phyloP scores from a whole-genome alignment of 2,329 filamentous ascomycete genomes.

The Camptophora hylomeconis region DNA sequence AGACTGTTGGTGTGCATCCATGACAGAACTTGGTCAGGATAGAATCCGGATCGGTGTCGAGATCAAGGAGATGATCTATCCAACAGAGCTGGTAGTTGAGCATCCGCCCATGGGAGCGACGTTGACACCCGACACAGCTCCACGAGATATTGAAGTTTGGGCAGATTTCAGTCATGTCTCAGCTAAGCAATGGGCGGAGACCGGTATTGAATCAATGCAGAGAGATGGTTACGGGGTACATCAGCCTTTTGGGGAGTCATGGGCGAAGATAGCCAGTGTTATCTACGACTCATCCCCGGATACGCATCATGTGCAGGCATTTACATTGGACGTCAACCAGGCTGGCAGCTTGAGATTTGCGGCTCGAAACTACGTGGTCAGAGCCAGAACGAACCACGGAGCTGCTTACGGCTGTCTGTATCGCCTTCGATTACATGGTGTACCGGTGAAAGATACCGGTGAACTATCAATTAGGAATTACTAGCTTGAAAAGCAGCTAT shows the following conservation, averaged over 20 bases:
- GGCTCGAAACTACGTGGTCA: constrained; percentile 28
- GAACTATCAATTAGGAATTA: no score
- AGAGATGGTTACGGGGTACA: constrained; percentile 6
- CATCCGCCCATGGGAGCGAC: constrained; percentile 53
- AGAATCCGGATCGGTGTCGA: constrained; percentile 29
- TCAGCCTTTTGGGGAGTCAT: no score
- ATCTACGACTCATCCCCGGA: constrained; percentile 13
- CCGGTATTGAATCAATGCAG: constrained; percentile 12
- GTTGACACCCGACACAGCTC: constrained; percentile 47
- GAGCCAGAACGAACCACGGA: constrained; percentile 32
- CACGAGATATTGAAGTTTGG: constrained; percentile 58
- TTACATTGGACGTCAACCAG: constrained; percentile 23
- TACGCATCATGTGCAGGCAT: constrained; percentile 25
- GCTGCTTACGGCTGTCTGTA: constrained; percentile 32
- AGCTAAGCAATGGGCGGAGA: constrained; percentile 9
- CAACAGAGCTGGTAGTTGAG: constrained; percentile 58
- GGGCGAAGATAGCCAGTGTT: constrained; percentile 11
- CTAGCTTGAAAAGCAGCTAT: no score
- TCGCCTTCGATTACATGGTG: constrained; percentile 31
- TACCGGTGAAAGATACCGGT: constrained; percentile 10
- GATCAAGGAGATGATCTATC: constrained; percentile 40
- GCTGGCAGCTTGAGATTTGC: constrained; percentile 12
- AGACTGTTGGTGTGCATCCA: constrained; percentile 72
- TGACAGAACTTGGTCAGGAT: constrained; percentile 15
- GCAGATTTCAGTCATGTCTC: constrained; percentile 39